Percentiles rank a stretch among this genome's conserved stretches.
Evolutionary conservation across 169 alveolate genomes (phyloP).

Genomic region (Plasmodium relictum): DNA sequence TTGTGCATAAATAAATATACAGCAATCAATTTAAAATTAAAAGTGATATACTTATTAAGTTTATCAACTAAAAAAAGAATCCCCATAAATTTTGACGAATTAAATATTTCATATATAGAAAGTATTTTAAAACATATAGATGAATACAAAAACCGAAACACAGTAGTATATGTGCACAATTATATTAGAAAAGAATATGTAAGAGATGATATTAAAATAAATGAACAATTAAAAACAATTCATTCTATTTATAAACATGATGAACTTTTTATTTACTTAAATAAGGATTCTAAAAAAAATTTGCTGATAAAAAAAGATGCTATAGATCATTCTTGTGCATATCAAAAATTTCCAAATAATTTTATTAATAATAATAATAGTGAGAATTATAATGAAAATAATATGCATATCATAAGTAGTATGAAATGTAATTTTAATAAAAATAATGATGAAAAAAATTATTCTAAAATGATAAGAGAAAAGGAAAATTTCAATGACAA

Average conservation of each 20-base stretch:
- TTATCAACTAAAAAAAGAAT: slow-evolving; percentile 37
- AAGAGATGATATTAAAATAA: slow-evolving; percentile 1
- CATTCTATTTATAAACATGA: not conserved
- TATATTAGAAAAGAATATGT: not conserved
- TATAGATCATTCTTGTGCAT: not conserved
- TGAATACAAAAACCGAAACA: slow-evolving; percentile 11
- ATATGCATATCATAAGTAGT: too few relatives aligned
- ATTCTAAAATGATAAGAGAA: not conserved
- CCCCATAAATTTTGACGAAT: slow-evolving; percentile 20
- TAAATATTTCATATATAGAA: slow-evolving; percentile 40
- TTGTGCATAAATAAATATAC: slow-evolving; percentile 32
- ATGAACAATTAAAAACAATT: slow-evolving; percentile 13
- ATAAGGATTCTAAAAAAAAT: not conserved
- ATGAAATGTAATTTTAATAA: too few relatives aligned
- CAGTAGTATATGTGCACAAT: slow-evolving; percentile 23
- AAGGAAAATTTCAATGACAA: slow-evolving; percentile 2
- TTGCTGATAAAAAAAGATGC: not conserved
- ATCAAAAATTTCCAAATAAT: not conserved
- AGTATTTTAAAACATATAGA: slow-evolving; percentile 29
- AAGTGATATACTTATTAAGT: slow-evolving; percentile 32
- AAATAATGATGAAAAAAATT: not conserved
- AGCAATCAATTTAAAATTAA: slow-evolving; percentile 25
- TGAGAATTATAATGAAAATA: not conserved
- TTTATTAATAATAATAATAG: not conserved
- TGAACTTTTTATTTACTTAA: too few relatives aligned